These are phyloP conservation scores for Podospora bellae-mahoneyi DNA, from an alignment of 495 filamentous ascomycete genomes.

Conservation along the genomic window DNA sequence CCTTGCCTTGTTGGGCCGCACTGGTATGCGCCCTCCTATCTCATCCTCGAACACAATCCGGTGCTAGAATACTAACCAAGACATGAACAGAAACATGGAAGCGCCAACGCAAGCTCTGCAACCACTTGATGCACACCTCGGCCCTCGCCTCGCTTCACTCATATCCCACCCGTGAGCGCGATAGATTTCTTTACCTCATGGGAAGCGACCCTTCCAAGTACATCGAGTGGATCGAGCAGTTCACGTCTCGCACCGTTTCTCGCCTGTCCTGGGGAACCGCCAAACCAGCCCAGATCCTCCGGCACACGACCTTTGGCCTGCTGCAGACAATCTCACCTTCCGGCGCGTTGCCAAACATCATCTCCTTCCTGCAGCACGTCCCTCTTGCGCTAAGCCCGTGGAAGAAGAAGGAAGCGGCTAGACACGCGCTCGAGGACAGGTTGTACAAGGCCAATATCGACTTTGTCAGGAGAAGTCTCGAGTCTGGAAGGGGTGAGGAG, in stretches of 20 bases:
- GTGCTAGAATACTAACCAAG: background rate
- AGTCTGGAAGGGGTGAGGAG: constrained; percentile 27
- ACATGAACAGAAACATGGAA: constrained; percentile 46
- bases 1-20: constrained; percentile 51
- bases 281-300: constrained; percentile 45
- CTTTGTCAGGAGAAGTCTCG: constrained; percentile 36
- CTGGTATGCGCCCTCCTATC: constrained; percentile 12
- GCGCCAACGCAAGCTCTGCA: constrained; percentile 57
- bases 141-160: constrained; percentile 43
- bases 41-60: background rate
- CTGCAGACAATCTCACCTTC: constrained; percentile 56
- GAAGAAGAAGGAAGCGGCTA: constrained; percentile 47
- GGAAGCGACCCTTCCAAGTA: constrained; percentile 44
- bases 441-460: constrained; percentile 41
- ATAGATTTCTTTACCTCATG: constrained; percentile 51
- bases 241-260: constrained; percentile 57
- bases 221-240: constrained; percentile 55
- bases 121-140: constrained; percentile 51
- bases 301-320: constrained; percentile 54
- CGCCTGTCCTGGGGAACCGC: constrained; percentile 56
- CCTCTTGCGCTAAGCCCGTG: constrained; percentile 47
- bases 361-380: constrained; percentile 45
- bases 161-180: constrained; percentile 53
- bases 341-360: constrained; percentile 52
- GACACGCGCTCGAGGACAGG: constrained; percentile 39